Evolutionary conservation across 1,284 basidiomycete genomes (phyloP).

Genomic region (Fomitopsis palustris): DNA sequence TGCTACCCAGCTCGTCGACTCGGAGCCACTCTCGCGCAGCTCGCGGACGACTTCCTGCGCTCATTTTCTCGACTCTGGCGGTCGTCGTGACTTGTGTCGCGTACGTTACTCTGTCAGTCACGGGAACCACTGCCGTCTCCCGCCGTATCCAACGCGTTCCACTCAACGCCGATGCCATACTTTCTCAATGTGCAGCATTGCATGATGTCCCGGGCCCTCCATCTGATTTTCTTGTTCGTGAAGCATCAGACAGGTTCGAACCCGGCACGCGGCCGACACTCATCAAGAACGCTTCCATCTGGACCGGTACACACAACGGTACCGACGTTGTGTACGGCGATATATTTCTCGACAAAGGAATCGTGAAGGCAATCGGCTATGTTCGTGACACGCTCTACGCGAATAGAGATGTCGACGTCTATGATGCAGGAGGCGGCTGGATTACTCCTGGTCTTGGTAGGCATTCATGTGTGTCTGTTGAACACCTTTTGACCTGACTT

Average conservation of each 20-base stretch:
- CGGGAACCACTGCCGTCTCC: not conserved
- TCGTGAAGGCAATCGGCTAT: conserved; percentile 53
- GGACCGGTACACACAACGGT: conserved; percentile 71
- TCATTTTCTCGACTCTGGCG: conserved; percentile 14
- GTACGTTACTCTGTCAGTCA: conserved; percentile 11
- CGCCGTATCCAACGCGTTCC: conserved; percentile 32
- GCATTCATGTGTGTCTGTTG: conserved; percentile 3
- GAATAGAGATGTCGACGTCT: conserved; percentile 37
- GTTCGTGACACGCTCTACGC: conserved; percentile 36
- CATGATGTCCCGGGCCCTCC: conserved; percentile 45
- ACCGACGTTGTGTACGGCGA: conserved; percentile 62
- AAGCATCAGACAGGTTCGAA: conserved; percentile 70
- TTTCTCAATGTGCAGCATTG: conserved; percentile 45
- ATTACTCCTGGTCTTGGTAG: conserved; percentile 63
- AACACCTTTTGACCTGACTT: not conserved
- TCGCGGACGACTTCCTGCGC: conserved; percentile 6
- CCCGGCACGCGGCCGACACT: conserved; percentile 59
- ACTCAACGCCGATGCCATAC: conserved; percentile 39
- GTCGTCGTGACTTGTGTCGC: conserved; percentile 16
- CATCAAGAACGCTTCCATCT: conserved; percentile 77
- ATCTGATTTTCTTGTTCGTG: conserved; percentile 48
- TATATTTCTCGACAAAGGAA: conserved; percentile 54
- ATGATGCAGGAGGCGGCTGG: conserved; percentile 63
- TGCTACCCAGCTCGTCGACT: no score
- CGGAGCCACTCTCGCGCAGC: not conserved